Evolutionary conservation across 352 stramenopile species (phyloP), one percentile per base, ranked within the genome.

Genomic region (Phytophthora capsici): DNA sequence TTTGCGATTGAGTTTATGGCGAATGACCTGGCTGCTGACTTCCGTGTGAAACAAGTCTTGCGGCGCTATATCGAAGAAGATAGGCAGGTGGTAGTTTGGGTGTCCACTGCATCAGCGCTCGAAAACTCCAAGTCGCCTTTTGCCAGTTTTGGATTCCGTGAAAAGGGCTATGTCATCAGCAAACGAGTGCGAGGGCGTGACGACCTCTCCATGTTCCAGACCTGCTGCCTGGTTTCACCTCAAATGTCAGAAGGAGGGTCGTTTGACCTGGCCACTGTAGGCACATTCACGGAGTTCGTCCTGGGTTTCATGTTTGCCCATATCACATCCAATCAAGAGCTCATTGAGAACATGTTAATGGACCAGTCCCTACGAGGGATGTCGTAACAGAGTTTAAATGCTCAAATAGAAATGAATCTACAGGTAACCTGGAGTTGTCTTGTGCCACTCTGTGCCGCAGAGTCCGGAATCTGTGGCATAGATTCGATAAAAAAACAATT

Each of bases 111-210:
- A 25, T 68, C 75, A 12, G 66, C 69, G 10, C 44, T 80, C 12
- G 75, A 84, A 37, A 75, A 78, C 19, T 71, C 71, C n/a, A 71
- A 70, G 36, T 66, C 65, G 0, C 68, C 63, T 6, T 73, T 78
- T 38, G 41, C 71, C 3, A 76, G 61, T 30, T 66, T 80, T 17
- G 71, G 65, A 1, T 84, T 84, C 52, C 47, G 44, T 19, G 71
- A 84, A 8, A 76, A 78, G 12, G 72, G 75, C 32, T 84, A 81
- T 48, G 77, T 81, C 9, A 68, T 84, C 19, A 73, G 66, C 28
- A 74, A 73, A 41, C 62, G 70, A 9, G 65, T 73, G 14, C 56
- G 50, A 36, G 63, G 63, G 1, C 49, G 58, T 36, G 57, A 58
- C 19, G 53, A 70, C 34, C 74, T 75, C 22, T 70, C 71, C 9